Evolutionary conservation across 805 yeast species (phyloP), one percentile per base, ranked within the genome.

Genomic region (Komagataella kurtzmanii): DNA sequence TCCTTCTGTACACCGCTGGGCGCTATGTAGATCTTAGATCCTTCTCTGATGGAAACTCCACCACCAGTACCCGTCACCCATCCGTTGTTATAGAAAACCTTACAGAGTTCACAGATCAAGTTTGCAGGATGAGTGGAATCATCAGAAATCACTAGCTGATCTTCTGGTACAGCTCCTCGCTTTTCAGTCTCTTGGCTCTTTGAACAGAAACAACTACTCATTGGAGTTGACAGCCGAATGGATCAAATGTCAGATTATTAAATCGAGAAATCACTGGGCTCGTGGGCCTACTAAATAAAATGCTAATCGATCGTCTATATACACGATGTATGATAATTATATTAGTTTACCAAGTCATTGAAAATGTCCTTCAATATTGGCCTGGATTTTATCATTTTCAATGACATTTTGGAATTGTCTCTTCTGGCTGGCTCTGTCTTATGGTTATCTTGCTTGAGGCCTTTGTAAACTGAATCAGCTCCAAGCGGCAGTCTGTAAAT

Each of bases 41-140:
- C 75, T 2, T 76, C 73, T 51, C 83, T 68, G 49, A 90, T 83
- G 36, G 95, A 85, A 59, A 91, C 83, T 3, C 97, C 97, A 36
- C 97, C 98, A 2, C 96, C 97, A 1, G 98, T 91, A 2, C 97
- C 97, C 0, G 96, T 83, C 58, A 88, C 91, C 96, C 97, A 89
- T 50, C 86, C 84, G 61, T 85, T 84, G 57, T 77, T 73, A 64
- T 85, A 91, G 63, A 91, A 88, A 17, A 76, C 68, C 50, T 78
- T 72, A 63, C 97, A 89, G 30, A 90, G 73, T 54, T 84, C 85
- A 64, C 96, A 88, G 55, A 90, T 87, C 58, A 85, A 70, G 59
- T 85, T 82, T 2, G 96, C 95, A 0, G 97, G 96, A 63, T 85
- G 91, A 46, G 69, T 64, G 12, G 80, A 77, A 54, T 76, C 80